Percentiles rank a stretch among this genome's conserved stretches.
Conservation (phyloP, 495 filamentous ascomycete species). For the Hyaloscypha bicolor region DNA sequence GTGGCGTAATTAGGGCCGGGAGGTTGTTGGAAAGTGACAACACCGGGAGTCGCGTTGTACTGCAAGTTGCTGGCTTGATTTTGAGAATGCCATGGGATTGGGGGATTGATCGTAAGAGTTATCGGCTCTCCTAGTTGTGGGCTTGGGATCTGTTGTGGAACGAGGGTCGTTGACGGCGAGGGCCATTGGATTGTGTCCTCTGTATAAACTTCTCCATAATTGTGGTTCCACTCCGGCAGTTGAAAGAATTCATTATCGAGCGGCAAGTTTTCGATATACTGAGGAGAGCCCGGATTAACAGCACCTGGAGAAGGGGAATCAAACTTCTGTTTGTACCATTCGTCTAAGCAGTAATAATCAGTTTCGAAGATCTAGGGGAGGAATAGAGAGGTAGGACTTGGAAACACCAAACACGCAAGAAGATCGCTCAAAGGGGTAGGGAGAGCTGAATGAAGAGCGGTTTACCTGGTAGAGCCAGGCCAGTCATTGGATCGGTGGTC, state of each 20-base stretch:
- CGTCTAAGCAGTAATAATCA: background rate
- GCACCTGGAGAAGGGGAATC: background rate
- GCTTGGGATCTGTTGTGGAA: background rate
- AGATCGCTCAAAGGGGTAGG: background rate
- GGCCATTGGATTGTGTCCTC: constrained; percentile 4
- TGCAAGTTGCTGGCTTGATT: constrained; percentile 13
- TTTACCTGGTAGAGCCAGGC: constrained; percentile 18
- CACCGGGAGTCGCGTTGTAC: constrained; percentile 8
- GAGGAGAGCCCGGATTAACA: background rate
- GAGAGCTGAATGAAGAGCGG: background rate
- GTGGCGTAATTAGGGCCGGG: constrained; percentile 10
- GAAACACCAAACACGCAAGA: background rate
- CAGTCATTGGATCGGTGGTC: constrained; percentile 1
- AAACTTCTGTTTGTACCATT: background rate
- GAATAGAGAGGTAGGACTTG: background rate
- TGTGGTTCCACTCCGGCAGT: background rate
- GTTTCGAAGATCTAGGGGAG: background rate
- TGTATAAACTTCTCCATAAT: constrained; percentile 1
- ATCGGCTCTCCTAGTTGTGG: background rate
- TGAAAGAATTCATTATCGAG: background rate
- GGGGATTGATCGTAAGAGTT: background rate
- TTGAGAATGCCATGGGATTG: constrained; percentile 23
- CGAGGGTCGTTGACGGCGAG: background rate
- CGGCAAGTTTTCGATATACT: background rate
- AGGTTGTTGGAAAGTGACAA: constrained; percentile 19